These are phyloP conservation scores for Durotheca rogersii DNA, from an alignment of 495 filamentous ascomycete genomes.

Conservation along the genomic window DNA sequence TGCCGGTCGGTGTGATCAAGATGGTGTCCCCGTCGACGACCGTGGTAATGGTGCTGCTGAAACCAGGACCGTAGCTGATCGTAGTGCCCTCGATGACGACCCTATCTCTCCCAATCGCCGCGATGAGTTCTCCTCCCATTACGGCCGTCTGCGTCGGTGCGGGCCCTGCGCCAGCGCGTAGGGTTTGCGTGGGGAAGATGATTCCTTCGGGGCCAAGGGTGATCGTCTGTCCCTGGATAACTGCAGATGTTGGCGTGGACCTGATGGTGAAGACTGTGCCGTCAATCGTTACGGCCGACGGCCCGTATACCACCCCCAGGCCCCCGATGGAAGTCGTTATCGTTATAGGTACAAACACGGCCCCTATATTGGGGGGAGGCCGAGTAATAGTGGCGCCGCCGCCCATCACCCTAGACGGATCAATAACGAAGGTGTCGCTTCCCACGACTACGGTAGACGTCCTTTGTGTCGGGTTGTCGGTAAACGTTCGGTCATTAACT, in stretches of 20 bases:
- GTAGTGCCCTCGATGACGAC: constrained; percentile 48
- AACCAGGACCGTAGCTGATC: constrained; percentile 40
- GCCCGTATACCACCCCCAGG: constrained; percentile 44
- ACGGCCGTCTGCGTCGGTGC: constrained; percentile 46
- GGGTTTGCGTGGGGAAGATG: constrained; percentile 35
- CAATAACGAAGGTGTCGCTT: constrained; percentile 45
- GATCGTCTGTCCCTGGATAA: constrained; percentile 48
- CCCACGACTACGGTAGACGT: constrained; percentile 45
- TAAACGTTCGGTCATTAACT: constrained; percentile 45
- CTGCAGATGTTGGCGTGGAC: constrained; percentile 35
- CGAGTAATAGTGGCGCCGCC: constrained; percentile 43
- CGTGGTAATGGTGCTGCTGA: constrained; percentile 36
- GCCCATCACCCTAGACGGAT: constrained; percentile 44
- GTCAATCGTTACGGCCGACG: constrained; percentile 47
- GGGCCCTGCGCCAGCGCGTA: constrained; percentile 34
- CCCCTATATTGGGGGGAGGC: constrained; percentile 27
- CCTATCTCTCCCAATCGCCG: constrained; percentile 45
- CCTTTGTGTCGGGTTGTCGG: constrained; percentile 33
- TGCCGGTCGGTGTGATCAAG: constrained; percentile 48
- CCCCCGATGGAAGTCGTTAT: constrained; percentile 43
- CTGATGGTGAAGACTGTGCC: constrained; percentile 47
- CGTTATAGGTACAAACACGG: constrained; percentile 25
- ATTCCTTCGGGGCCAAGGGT: constrained; percentile 50
- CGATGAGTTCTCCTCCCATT: constrained; percentile 48
- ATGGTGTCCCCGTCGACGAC: constrained; percentile 47